Base-by-base conservation (phyloP, 2,329 filamentous ascomycete genomes). In the Verticillium isaacii region DNA sequence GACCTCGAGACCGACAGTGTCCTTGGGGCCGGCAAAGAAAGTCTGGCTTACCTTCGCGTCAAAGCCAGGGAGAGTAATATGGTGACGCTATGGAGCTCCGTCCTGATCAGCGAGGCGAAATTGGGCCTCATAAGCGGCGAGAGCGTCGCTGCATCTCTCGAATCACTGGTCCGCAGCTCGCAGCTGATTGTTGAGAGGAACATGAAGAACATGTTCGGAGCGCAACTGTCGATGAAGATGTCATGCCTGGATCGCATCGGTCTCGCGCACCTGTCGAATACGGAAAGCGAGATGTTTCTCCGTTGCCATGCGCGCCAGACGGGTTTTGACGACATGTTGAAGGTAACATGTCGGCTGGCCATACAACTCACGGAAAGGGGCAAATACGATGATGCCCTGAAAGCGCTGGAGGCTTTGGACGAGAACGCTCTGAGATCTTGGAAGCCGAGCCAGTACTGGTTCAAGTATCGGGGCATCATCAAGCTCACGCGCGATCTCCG, bases 1-100 rank as follows among this genome's bases (percentile, higher is more conserved):
- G 85, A 88, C 59, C 80, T 90, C 6, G 89, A 89, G 64, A 88
- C 89, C 45, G 88, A 85, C 68, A 91, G 87, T 62, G 88, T 92
- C 81, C 79, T 93, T 9, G 91, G 89, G 0, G 89, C 87, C 37
- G 91, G 93, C 60, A 89, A 89, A 66, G 93, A 97, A 71, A 92
- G 88, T 1, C 82, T 97, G 7, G 83, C 87, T 0, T 97, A 95
- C 68, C 82, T 98, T 45, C 92, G 94, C 66, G 85, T 88, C 17
- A 95, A 95, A 73, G 91, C 94, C 2, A 93, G 89, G 70, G 93
- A 97, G 70, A 86, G 87, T 1, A 91, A 91, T 61, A 93, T 95
- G 85, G 95, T 91, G 85, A 87, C 88, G 59, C 78, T 97, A 2
- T 87, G 94, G 77, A 92, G 90, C 70, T 93, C 92, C 2, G 91